Evolutionary conservation across 1,284 basidiomycete genomes (phyloP), one percentile per base, ranked within the genome.

Genomic region (Mycena sp.): DNA sequence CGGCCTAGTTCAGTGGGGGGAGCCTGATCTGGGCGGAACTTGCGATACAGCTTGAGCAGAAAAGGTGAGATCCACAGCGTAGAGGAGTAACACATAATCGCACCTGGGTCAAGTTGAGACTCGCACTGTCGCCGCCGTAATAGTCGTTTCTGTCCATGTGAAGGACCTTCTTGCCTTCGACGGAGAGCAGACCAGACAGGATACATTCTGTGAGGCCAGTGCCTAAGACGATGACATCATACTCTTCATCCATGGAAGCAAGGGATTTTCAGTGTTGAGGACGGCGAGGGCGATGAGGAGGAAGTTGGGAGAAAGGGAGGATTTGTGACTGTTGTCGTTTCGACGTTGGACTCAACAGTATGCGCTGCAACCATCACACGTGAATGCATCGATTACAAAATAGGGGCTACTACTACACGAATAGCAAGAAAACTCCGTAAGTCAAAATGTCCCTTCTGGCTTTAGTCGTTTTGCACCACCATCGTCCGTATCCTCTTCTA

Each of bases 131-230:
- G 64, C 94, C 98, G 62, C 98, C 98, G 71, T 99, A 99, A 82
- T 99, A 99, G 80, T 99, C 95, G 76, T 99, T 99, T 70, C 97
- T 87, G 82, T 99, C 98, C 89, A 99, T 99, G 81, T 99, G 98
- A 44, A 99, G 89, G 70, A 99, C 98, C 85, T 99, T 99, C 87
- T 99, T 98, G 72, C 97, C 97, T 75, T 99, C 97, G 63, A 99
- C 97, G 29, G 97, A 99, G 71, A 99, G 87, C 76, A 96, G 84
- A 68, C 94, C 96, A 17, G 96, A 98, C 67, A 99, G 89, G 76
- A 99, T 96, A 82, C 98, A 99, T 80, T 99, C 98, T 58, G 97
- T 98, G 76, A 99, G 83, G 69, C 97, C 97, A 66, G 97, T 99
- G 70, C 97, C 97, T 66, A 97, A 87, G 72, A 97, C 95, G 76